A percentile compares a stretch with the other conserved stretches of the same genome.
phyloP scores from a whole-genome alignment of 306 rosid genomes.

The Fragaria iinumae region DNA sequence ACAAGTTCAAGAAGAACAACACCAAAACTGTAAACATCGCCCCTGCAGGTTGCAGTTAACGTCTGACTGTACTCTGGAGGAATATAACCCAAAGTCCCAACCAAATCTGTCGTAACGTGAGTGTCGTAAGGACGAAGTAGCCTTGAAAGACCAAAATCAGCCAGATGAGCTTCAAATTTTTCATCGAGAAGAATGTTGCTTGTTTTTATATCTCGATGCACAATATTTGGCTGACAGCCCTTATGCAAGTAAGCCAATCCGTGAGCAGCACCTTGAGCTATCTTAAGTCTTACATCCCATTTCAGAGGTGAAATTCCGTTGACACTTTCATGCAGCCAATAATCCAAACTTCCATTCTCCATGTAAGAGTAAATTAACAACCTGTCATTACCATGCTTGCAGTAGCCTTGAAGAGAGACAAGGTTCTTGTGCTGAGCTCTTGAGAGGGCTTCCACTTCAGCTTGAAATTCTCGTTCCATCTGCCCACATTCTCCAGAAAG shows the following conservation, averaged over 20 bases:
- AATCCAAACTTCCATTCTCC: conserved; percentile 84
- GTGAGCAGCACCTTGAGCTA: conserved; percentile 67
- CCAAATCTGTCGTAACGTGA: conserved; percentile 75
- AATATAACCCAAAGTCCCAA: conserved; percentile 78
- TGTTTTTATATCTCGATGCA: conserved; percentile 72
- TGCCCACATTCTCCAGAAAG: conserved; percentile 86
- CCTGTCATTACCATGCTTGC: conserved; percentile 61
- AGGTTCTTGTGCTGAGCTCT: conserved; percentile 87
- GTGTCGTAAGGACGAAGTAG: conserved; percentile 67
- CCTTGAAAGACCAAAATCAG: conserved; percentile 81
- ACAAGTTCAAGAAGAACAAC: conserved; percentile 86
- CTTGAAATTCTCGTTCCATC: conserved; percentile 83
- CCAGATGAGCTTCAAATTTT: conserved; percentile 66
- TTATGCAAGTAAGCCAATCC: conserved; percentile 77
- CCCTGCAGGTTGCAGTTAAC: conserved; percentile 63
- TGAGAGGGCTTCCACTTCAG: conserved; percentile 87
- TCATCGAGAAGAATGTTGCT: conserved; percentile 80
- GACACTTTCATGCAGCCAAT: conserved; percentile 75
- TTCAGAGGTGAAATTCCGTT: conserved; percentile 49
- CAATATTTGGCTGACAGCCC: conserved; percentile 68
- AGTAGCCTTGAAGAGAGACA: conserved; percentile 77
- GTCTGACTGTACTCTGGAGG: conserved; percentile 86
- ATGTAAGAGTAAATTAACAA: conserved; percentile 74
- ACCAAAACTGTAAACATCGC: conserved; percentile 77
- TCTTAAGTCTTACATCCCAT: conserved; percentile 71